Conservation (phyloP, 1,284 basidiomycete genomes). For the Leccinum pseudoinsigne region DNA sequence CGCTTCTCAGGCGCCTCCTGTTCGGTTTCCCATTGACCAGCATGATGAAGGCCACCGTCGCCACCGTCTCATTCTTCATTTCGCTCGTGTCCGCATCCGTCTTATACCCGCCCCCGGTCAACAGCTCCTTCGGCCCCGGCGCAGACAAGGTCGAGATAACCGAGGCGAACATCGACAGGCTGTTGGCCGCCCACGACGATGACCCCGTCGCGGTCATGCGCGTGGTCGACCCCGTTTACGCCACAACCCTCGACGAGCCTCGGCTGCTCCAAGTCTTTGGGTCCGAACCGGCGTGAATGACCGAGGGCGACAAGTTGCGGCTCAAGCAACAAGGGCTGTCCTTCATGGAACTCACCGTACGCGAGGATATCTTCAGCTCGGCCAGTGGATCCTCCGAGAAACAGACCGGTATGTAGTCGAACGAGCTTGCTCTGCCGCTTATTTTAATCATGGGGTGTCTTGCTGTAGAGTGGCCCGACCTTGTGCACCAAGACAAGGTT, state of each 20-base stretch:
- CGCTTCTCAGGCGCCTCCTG: not conserved
- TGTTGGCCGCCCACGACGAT: conserved; percentile 12
- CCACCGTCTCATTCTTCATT: conserved; percentile 3
- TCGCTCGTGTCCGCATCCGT: conserved; percentile 1
- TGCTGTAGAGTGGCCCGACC: conserved; percentile 16
- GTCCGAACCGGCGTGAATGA: conserved; percentile 19
- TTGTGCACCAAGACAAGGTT: conserved; percentile 19
- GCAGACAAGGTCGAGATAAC: not conserved
- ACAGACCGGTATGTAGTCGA: conserved; percentile 8
- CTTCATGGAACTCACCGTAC: conserved; percentile 24
- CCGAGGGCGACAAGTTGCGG: conserved; percentile 24
- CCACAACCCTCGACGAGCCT: conserved; percentile 21
- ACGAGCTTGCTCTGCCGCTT: not conserved
- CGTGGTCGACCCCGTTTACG: conserved; percentile 18
- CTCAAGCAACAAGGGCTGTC: conserved; percentile 16
- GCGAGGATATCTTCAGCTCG: conserved; percentile 1
- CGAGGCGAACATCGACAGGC: conserved; percentile 4
- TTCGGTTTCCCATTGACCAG: not conserved
- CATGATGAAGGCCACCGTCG: not conserved
- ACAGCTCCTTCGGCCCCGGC: not conserved
- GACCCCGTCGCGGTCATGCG: conserved; percentile 24
- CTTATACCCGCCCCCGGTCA: conserved; percentile 3
- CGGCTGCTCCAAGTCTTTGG: conserved; percentile 24
- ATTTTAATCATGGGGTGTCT: too few species aligned
- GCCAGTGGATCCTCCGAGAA: not conserved